Percentiles rank a stretch among this genome's conserved stretches.
Conservation (phyloP, 1,284 basidiomycete genomes). For the Heterobasidion occidentale region DNA sequence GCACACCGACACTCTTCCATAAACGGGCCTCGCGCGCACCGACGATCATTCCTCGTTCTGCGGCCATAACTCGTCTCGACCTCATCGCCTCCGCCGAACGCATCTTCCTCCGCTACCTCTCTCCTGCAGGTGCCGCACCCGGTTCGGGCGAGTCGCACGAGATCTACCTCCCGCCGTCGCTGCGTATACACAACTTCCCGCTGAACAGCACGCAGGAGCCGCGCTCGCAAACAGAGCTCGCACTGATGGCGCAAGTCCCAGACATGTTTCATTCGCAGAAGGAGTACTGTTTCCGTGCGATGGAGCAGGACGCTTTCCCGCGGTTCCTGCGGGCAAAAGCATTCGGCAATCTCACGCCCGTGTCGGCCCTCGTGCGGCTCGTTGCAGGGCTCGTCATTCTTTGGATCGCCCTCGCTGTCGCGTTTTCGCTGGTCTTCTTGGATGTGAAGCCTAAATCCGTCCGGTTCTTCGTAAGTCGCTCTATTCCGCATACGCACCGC, state of each 20-base stretch:
- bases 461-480: constrained; percentile 84
- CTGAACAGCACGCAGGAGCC: constrained; percentile 66
- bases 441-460: constrained; percentile 86
- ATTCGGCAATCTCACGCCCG: constrained; percentile 92
- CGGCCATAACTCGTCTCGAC: constrained; percentile 63
- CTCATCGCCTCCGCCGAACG: constrained; percentile 77
- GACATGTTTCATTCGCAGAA: constrained; percentile 98
- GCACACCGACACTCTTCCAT: constrained; percentile 67
- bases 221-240: constrained; percentile 59
- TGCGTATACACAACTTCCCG: constrained; percentile 77
- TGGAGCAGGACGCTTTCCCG: constrained; percentile 97
- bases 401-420: constrained; percentile 88
- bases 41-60: constrained; percentile 82
- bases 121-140: constrained; percentile 19
- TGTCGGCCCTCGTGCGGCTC: constrained; percentile 80
- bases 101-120: constrained; percentile 91
- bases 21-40: constrained; percentile 74
- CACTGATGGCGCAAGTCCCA: constrained; percentile 82
- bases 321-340: constrained; percentile 94
- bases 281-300: constrained; percentile 94
- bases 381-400: constrained; percentile 80
- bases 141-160: constrained; percentile 73
- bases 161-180: constrained; percentile 87
- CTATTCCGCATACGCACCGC: not conserved
- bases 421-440: constrained; percentile 89